A percentile compares a stretch with the other conserved stretches of the same genome.
phyloP scores from a whole-genome alignment of 2,329 filamentous ascomycete genomes.

The Penicillium hordei region DNA sequence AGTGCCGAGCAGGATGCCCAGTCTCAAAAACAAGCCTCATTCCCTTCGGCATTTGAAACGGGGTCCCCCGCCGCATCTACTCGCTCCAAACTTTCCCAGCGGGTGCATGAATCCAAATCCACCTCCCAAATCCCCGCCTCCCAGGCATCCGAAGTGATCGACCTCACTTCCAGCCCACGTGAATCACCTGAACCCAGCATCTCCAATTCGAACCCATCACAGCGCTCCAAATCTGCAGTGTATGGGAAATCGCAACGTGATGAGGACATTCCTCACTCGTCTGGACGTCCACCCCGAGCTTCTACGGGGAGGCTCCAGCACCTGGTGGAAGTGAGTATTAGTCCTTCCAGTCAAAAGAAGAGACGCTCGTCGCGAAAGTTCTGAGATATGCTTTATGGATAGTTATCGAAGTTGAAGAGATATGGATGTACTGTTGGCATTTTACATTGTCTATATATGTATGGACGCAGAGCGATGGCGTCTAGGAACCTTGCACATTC shows the following conservation, averaged over 20 bases:
- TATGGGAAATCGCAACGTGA: not conserved
- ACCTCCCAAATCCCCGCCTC: slow-evolving; percentile 13
- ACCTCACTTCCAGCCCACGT: slow-evolving; percentile 17
- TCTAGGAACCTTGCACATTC: slow-evolving; percentile 9
- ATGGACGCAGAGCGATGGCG: slow-evolving; percentile 9
- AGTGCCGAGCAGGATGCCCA: slow-evolving; percentile 15
- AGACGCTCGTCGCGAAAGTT: slow-evolving; percentile 12
- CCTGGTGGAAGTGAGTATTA: slow-evolving; percentile 23
- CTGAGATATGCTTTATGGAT: not conserved
- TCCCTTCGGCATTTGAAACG: not conserved
- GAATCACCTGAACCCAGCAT: not conserved
- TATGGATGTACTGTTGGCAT: not conserved
- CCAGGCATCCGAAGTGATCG: slow-evolving; percentile 19
- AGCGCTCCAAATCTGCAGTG: not conserved
- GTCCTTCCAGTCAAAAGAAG: slow-evolving; percentile 19
- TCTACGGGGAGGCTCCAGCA: slow-evolving; percentile 20
- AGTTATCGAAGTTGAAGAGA: not conserved
- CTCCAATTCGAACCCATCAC: not conserved
- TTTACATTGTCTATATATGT: not conserved
- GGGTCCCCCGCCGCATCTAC: slow-evolving; percentile 13
- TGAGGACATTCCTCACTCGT: slow-evolving; percentile 15
- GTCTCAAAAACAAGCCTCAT: slow-evolving; percentile 4
- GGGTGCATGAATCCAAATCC: not conserved
- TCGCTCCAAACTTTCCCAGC: slow-evolving; percentile 11
- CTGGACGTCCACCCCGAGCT: slow-evolving; percentile 21